phyloP scores from a whole-genome alignment of 306 rosid genomes.

The Glycine soja region DNA sequence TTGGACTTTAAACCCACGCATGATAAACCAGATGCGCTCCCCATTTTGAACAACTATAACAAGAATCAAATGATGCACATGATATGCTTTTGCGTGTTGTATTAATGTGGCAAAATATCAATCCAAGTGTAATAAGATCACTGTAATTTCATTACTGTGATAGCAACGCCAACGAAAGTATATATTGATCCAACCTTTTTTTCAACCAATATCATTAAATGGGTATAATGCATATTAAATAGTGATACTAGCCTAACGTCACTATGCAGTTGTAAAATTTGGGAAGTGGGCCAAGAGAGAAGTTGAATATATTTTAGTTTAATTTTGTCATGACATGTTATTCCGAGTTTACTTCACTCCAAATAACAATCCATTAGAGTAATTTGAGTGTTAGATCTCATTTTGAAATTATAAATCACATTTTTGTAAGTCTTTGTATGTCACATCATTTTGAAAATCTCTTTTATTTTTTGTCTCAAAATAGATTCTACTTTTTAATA shows the following conservation, averaged over 20 bases:
- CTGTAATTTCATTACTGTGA: neutral
- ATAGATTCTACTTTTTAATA: too few relatives aligned
- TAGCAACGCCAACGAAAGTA: neutral
- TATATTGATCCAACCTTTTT: neutral
- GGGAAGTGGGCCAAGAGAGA: neutral
- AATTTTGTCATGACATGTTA: neutral
- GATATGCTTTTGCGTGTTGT: neutral
- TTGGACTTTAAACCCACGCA: neutral
- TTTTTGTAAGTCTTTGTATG: too few relatives aligned
- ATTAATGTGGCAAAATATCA: slow-evolving; percentile 3
- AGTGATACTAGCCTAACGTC: neutral
- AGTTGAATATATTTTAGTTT: neutral
- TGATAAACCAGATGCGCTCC: neutral
- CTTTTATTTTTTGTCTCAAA: too few relatives aligned
- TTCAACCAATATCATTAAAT: neutral
- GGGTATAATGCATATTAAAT: neutral
- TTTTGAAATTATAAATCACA: too few relatives aligned
- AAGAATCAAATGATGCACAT: neutral
- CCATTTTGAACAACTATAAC: neutral
- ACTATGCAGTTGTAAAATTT: neutral
- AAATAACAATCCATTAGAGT: too few relatives aligned
- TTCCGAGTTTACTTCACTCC: too few relatives aligned
- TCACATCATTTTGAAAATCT: too few relatives aligned
- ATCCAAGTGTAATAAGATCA: neutral
- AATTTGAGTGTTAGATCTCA: too few relatives aligned